Conservation (phyloP, 2,329 filamentous ascomycete genomes). For the Incumbomyces lentus region DNA sequence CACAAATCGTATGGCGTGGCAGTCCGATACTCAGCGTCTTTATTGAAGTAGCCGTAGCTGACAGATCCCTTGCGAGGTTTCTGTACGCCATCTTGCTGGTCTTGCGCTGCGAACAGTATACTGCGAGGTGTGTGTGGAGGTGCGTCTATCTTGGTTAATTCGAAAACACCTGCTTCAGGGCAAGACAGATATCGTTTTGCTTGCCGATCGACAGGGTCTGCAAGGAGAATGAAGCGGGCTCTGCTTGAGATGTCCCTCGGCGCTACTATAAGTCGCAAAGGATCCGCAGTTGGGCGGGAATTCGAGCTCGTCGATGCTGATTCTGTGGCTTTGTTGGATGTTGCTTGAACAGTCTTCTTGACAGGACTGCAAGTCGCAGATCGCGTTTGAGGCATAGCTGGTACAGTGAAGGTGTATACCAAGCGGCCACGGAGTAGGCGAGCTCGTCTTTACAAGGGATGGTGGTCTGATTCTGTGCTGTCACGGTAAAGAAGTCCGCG, state of each 20-base stretch:
- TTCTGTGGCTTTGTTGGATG: slow-evolving; percentile 6
- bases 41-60: slow-evolving; percentile 46
- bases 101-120: slow-evolving; percentile 40
- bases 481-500: too few species aligned
- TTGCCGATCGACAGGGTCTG: slow-evolving; percentile 41
- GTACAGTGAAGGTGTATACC: neutral
- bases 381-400: slow-evolving; percentile 11
- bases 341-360: slow-evolving; percentile 10
- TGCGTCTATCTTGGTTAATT: slow-evolving; percentile 49
- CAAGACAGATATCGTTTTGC: slow-evolving; percentile 49
- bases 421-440: too few species aligned
- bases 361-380: slow-evolving; percentile 16
- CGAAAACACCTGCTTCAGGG: slow-evolving; percentile 47
- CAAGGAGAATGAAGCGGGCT: slow-evolving; percentile 46
- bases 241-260: slow-evolving; percentile 42
- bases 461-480: too few species aligned
- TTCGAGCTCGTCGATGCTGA: slow-evolving; percentile 23
- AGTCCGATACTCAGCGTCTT: slow-evolving; percentile 64
- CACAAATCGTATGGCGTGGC: slow-evolving; percentile 76
- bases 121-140: slow-evolving; percentile 43
- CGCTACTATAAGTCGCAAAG: slow-evolving; percentile 46
- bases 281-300: slow-evolving; percentile 7
- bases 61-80: slow-evolving; percentile 5
- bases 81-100: neutral
- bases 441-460: too few species aligned